These are phyloP conservation scores for Boletus rex-veris DNA, from an alignment of 768 basidiomycete species.

Conservation along the genomic window DNA sequence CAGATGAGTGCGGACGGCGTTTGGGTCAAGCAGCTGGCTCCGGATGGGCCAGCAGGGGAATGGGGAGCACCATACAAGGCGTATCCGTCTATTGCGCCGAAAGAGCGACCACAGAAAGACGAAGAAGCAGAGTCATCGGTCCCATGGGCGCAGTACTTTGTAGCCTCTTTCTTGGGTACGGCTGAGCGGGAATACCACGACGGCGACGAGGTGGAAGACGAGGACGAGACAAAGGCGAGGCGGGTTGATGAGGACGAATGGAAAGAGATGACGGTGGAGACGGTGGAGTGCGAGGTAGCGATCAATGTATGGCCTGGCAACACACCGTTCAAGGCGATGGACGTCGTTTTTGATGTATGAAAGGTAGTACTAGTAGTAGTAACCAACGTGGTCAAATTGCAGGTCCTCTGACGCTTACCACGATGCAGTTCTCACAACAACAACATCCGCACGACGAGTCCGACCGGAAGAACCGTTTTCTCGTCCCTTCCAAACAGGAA, in stretches of 20 bases:
- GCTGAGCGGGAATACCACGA: slow-evolving; percentile 56
- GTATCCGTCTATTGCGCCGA: slow-evolving; percentile 52
- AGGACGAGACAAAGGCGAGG: no score
- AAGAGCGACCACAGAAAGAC: slow-evolving; percentile 40
- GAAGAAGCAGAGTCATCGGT: slow-evolving; percentile 9
- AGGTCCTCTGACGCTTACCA: no score
- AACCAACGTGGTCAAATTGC: no score
- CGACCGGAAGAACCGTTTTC: slow-evolving; percentile 62
- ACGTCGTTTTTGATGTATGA: slow-evolving; percentile 74
- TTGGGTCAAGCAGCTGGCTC: slow-evolving; percentile 48
- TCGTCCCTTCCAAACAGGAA: slow-evolving; percentile 17
- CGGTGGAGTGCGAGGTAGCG: slow-evolving; percentile 92
- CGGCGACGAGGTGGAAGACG: slow-evolving; percentile 38
- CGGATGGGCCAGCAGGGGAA: slow-evolving; percentile 60
- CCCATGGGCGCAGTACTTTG: slow-evolving; percentile 40
- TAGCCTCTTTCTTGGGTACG: slow-evolving; percentile 37
- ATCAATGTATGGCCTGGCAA: slow-evolving; percentile 87
- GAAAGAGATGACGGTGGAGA: slow-evolving; percentile 70
- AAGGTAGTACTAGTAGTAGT: background rate
- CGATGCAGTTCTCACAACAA: no score
- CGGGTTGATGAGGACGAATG: slow-evolving; percentile 51
- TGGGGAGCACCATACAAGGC: slow-evolving; percentile 73
- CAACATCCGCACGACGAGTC: no score
- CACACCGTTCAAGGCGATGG: slow-evolving; percentile 77
- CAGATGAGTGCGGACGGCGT: slow-evolving; percentile 48